Evolutionary conservation across 2,329 filamentous ascomycete genomes (phyloP).

Genomic region (Escovopsis sp.): DNA sequence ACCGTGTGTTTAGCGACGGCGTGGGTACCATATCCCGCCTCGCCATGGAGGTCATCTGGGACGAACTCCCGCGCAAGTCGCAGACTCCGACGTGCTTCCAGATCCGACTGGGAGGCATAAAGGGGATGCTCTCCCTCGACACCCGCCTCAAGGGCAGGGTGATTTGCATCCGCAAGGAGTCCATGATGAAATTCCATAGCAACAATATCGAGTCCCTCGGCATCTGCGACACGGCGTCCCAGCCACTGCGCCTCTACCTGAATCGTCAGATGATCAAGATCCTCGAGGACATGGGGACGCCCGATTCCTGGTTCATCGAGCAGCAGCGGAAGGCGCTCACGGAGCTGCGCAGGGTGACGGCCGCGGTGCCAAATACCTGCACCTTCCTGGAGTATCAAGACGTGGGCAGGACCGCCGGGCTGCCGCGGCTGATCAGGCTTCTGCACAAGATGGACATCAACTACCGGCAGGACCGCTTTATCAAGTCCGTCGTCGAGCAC

Average conservation of each 20-base stretch:
- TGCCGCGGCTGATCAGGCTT: slow-evolving; percentile 47
- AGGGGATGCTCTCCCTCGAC: slow-evolving; percentile 67
- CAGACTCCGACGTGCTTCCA: slow-evolving; percentile 53
- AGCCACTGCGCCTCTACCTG: slow-evolving; percentile 53
- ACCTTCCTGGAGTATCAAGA: slow-evolving; percentile 48
- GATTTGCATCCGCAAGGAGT: slow-evolving; percentile 48
- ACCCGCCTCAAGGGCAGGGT: slow-evolving; percentile 38
- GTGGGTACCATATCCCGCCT: slow-evolving; percentile 56
- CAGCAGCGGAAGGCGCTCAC: slow-evolving; percentile 50
- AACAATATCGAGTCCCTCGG: slow-evolving; percentile 42
- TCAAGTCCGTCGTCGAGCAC: slow-evolving; percentile 57
- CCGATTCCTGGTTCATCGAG: slow-evolving; percentile 41
- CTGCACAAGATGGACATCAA: slow-evolving; percentile 44
- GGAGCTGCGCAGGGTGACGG: slow-evolving; percentile 43
- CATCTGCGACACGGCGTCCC: slow-evolving; percentile 56
- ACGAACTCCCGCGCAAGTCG: slow-evolving; percentile 30
- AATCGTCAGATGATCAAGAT: slow-evolving; percentile 80
- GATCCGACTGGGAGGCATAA: slow-evolving; percentile 58
- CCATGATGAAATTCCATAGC: slow-evolving; percentile 68
- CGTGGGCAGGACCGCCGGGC: slow-evolving; percentile 43
- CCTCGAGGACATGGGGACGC: slow-evolving; percentile 59
- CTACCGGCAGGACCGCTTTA: slow-evolving; percentile 53
- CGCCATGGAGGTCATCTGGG: slow-evolving; percentile 47
- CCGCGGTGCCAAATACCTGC: slow-evolving; percentile 45
- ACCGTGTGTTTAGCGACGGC: slow-evolving; percentile 62